Conservation (phyloP, 176 grass and related monocot species). For the Musa troglodytarum region DNA sequence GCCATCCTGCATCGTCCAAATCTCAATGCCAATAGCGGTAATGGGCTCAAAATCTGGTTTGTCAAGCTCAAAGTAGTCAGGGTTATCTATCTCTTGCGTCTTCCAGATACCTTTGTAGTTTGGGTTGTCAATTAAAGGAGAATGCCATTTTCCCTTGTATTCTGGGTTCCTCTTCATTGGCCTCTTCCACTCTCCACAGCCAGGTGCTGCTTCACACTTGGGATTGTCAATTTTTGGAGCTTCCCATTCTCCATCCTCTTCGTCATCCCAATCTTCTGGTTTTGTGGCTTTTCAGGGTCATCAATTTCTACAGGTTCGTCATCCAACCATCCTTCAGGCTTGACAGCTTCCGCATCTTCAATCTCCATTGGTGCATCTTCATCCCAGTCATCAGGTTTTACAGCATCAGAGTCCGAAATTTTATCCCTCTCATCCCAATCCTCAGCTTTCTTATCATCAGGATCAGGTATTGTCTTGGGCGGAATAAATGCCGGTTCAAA, state of each 20-base stretch:
- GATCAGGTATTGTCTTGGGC: constrained; percentile 83
- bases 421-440: constrained; percentile 95
- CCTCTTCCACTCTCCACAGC: constrained; percentile 94
- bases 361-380: constrained; percentile 94
- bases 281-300: constrained; percentile 72
- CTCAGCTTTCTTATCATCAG: constrained; percentile 93
- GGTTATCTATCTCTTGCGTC: constrained; percentile 84
- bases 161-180: constrained; percentile 83
- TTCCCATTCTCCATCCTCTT: constrained; percentile 98
- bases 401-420: constrained; percentile 64
- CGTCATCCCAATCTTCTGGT: constrained; percentile 97
- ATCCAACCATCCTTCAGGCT: constrained; percentile 95
- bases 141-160: constrained; percentile 96
- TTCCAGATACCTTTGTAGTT: constrained; percentile 98
- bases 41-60: constrained; percentile 78
- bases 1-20: constrained; percentile 99
- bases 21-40: constrained; percentile 86
- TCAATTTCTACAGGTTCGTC: constrained; percentile 88
- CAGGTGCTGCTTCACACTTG: constrained; percentile 90
- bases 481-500: constrained; percentile 91
- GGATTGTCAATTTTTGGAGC: constrained; percentile 96
- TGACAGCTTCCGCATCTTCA: constrained; percentile 67
- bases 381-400: constrained; percentile 93
- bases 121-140: constrained; percentile 85
- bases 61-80: constrained; percentile 86